phyloP scores from a whole-genome alignment of 1,139 yeast genomes.

The Lodderomyces elongisporus region DNA sequence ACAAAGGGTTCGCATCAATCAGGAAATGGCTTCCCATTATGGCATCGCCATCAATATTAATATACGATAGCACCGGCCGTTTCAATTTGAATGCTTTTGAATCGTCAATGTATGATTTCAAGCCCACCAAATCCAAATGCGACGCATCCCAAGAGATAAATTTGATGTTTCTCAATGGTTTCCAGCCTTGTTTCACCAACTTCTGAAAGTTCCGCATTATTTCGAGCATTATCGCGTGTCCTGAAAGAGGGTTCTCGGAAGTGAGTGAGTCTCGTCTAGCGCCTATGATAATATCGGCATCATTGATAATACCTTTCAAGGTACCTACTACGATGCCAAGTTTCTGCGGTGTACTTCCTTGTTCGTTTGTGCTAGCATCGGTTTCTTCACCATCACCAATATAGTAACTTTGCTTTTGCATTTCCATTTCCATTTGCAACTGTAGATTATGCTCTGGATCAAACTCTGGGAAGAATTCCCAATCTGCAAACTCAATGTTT shows the following conservation, averaged over 20 bases:
- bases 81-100: conserved; percentile 17
- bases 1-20: conserved; percentile 35
- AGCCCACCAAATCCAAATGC: conserved; percentile 31
- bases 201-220: conserved; percentile 35
- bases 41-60: conserved; percentile 39
- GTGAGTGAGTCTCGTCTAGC: conserved; percentile 40
- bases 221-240: conserved; percentile 39
- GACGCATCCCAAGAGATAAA: conserved; percentile 45
- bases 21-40: conserved; percentile 35
- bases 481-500: conserved; percentile 15
- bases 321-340: conserved; percentile 33
- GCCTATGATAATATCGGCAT: conserved; percentile 41
- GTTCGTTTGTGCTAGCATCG: background rate
- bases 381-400: conserved; percentile 16
- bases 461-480: conserved; percentile 27
- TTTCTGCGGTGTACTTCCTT: conserved; percentile 12
- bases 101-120: conserved; percentile 23
- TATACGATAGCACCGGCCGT: conserved; percentile 30
- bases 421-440: no score
- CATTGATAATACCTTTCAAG: conserved; percentile 36
- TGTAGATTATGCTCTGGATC: conserved; percentile 19
- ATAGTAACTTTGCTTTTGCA: no score
- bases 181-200: conserved; percentile 37
- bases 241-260: conserved; percentile 34
- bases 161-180: conserved; percentile 38